Evolutionary conservation across 2,329 filamentous ascomycete genomes (phyloP), one percentile per base, ranked within the genome.

Genomic region (Tricladium varicosporioides): DNA sequence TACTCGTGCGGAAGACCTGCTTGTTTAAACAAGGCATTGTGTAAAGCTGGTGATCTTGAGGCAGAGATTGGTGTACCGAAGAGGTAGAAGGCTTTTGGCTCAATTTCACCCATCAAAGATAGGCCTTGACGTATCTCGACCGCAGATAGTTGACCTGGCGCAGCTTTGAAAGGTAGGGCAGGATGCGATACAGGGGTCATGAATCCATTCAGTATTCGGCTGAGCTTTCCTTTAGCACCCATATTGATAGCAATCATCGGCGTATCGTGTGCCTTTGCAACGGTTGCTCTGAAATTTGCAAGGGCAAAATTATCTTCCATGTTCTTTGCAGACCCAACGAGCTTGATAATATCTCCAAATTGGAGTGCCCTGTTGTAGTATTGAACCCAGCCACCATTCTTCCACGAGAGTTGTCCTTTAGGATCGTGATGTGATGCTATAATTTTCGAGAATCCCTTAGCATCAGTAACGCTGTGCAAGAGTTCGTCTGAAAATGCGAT

Each of bases 341-440:
- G 85, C 76, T 99, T 99, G 76, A 99, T 91, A 57, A 97, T 80
- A 69, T 97, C 92, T 48, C 93, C 94, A 67, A 91, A 90, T 69
- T 95, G 89, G 13, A 97, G 77, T 14, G 93, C 93, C 68, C 85
- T 86, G 74, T 97, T 97, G 78, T 96, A 97, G 74, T 86, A 87
- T 27, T 87, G 82, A 56, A 94, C 86, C 93, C 94, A 99, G 0
- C 90, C 91, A n/a, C 90, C 91, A 65, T 95, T 92, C 62, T 80
- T 86, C 94, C 94, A 99, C 1, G 90, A 93, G 15, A 97, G 78
- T 18, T 80, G 78, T 8, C 88, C 88, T 55, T 82, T 76, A 0
- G 92, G 90, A 70, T 99, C 94, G 71, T 99, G 94, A 71, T 99
- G 93, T 0, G 94, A 99, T 8, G 93, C 92, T 66, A 99, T 96